Conservation (phyloP, 768 basidiomycete species). For the Amanita muscaria region DNA sequence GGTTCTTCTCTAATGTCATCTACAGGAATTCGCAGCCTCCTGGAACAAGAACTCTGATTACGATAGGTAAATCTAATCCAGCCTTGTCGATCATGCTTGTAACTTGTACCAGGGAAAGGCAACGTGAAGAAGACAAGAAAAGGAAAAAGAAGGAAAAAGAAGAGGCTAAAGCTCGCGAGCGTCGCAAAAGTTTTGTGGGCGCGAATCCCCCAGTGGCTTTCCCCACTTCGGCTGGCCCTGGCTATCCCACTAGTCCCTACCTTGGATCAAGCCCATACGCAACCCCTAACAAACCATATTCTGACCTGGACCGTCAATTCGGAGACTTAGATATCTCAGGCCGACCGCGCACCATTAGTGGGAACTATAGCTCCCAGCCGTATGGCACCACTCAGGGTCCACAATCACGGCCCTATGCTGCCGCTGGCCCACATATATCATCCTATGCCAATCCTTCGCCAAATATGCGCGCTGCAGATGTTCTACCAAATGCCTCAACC, state of each 20-base stretch:
- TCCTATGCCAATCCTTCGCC: slow-evolving; percentile 34
- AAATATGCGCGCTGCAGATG: slow-evolving; percentile 38
- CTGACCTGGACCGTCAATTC: slow-evolving; percentile 33
- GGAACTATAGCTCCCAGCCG: slow-evolving; percentile 21
- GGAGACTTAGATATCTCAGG: slow-evolving; percentile 31
- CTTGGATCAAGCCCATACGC: slow-evolving; percentile 17
- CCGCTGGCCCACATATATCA: slow-evolving; percentile 25
- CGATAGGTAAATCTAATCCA: slow-evolving; percentile 30
- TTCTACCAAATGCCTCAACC: slow-evolving; percentile 19
- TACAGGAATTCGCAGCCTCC: slow-evolving; percentile 50
- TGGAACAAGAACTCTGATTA: slow-evolving; percentile 39
- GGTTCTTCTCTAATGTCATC: slow-evolving; percentile 2
- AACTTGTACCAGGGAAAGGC: slow-evolving; percentile 28
- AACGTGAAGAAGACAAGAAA: slow-evolving; percentile 35
- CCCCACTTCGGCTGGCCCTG: slow-evolving; percentile 16
- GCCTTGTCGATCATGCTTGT: background rate
- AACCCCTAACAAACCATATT: background rate
- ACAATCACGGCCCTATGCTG: slow-evolving; percentile 14
- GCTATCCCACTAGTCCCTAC: slow-evolving; percentile 12
- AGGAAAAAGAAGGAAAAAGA: slow-evolving; percentile 39
- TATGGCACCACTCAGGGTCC: slow-evolving; percentile 15
- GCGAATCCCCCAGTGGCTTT: slow-evolving; percentile 22
- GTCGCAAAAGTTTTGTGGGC: slow-evolving; percentile 47
- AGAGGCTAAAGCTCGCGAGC: slow-evolving; percentile 40
- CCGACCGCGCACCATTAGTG: slow-evolving; percentile 34